Evolutionary conservation across 176 grass and related monocot genomes (phyloP).

Genomic region (Ananas comosus): DNA sequence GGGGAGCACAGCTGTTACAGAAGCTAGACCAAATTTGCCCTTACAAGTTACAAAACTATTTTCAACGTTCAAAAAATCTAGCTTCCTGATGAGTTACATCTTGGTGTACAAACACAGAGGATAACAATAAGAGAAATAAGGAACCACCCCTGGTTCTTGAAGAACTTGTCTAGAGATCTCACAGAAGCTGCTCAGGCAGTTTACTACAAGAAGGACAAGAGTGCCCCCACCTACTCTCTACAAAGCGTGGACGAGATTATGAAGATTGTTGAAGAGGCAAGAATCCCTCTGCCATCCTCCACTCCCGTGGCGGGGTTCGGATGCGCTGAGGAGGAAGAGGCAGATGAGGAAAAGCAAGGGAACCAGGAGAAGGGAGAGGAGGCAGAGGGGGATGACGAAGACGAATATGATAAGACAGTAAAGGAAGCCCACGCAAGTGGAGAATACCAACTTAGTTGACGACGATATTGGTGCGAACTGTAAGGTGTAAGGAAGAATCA

Average conservation of each 20-base stretch:
- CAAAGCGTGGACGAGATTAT: constrained; percentile 76
- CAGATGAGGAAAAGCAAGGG: constrained; percentile 41
- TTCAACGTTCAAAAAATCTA: not conserved
- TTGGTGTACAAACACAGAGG: constrained; percentile 30
- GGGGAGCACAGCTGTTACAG: too few species aligned
- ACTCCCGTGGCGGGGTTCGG: constrained; percentile 40
- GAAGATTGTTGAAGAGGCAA: constrained; percentile 67
- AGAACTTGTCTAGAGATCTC: constrained; percentile 78
- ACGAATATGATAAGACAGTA: constrained; percentile 70
- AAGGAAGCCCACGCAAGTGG: constrained; percentile 66
- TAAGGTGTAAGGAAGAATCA: not conserved
- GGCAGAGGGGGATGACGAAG: constrained; percentile 51
- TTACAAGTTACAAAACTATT: not conserved
- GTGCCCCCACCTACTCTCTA: constrained; percentile 46
- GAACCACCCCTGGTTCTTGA: constrained; percentile 89
- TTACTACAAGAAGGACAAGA: constrained; percentile 68
- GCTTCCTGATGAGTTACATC: not conserved
- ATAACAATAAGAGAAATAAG: constrained; percentile 85
- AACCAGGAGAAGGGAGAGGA: constrained; percentile 28
- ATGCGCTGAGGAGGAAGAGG: constrained; percentile 58
- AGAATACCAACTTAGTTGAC: constrained; percentile 42
- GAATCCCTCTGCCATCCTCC: constrained; percentile 30
- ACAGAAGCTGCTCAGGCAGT: constrained; percentile 56
- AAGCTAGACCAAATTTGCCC: not conserved
- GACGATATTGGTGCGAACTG: not conserved